Evolutionary conservation across 345 rosid genomes (phyloP).

Genomic region (Streptanthus diversifolius): DNA sequence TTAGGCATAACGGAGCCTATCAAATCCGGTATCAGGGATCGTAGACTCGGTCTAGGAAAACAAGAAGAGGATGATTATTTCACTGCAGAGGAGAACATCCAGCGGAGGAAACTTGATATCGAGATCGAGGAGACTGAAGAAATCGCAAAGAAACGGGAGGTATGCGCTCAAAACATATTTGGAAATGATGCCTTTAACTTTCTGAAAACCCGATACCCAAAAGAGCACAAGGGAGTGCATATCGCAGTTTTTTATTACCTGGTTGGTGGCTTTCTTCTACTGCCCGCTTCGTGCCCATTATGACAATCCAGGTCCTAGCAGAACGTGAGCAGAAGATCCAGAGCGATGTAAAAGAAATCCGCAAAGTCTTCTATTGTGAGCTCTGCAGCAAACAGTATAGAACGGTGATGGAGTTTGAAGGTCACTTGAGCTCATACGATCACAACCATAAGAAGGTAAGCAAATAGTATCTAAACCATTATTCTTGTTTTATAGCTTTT

Average conservation of each 20-base stretch:
- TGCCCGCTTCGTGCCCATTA: slow-evolving; percentile 99
- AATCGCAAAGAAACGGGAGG: slow-evolving; percentile 89
- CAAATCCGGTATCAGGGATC: slow-evolving; percentile 90
- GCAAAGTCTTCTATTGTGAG: slow-evolving; percentile 84
- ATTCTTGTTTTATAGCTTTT: neutral
- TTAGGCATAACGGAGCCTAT: slow-evolving; percentile 88
- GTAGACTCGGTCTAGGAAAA: slow-evolving; percentile 89
- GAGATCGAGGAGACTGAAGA: slow-evolving; percentile 95
- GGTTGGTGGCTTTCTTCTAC: slow-evolving; percentile 97
- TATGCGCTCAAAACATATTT: slow-evolving; percentile 47
- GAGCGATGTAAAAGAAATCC: slow-evolving; percentile 89
- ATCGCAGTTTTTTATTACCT: slow-evolving; percentile 95
- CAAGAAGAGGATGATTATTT: slow-evolving; percentile 98
- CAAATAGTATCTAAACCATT: neutral
- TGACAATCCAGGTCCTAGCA: slow-evolving; percentile 99
- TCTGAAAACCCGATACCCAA: slow-evolving; percentile 44
- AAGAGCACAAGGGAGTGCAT: slow-evolving; percentile 77
- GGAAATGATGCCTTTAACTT: slow-evolving; percentile 61
- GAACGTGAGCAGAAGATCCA: slow-evolving; percentile 99
- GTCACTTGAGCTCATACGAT: slow-evolving; percentile 91
- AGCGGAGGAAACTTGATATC: slow-evolving; percentile 79
- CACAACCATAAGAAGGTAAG: slow-evolving; percentile 97
- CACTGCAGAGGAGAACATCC: slow-evolving; percentile 94
- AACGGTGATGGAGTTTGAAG: slow-evolving; percentile 95
- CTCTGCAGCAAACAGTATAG: slow-evolving; percentile 98